Evolutionary conservation across 1,284 basidiomycete genomes (phyloP), one percentile per base, ranked within the genome.

Genomic region (Austropuccinia psidii): DNA sequence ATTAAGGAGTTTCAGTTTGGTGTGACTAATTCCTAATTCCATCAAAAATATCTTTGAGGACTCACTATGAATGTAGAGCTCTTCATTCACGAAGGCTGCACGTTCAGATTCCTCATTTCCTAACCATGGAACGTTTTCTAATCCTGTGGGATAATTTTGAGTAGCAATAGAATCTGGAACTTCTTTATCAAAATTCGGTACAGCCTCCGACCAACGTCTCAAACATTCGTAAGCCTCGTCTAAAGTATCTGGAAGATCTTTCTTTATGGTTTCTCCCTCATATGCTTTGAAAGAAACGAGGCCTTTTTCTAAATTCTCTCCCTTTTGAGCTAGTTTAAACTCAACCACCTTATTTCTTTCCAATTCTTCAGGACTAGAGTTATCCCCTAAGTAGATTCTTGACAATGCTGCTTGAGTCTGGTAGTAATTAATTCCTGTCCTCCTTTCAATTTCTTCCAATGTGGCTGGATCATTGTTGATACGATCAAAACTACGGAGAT

Each of bases 401-500:
- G 90, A 88, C 17, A 92, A 85, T 0, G 93, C 93, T 13, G 92
- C 88, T 81, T 93, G 90, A 0, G 91, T 91, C 79, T 92, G 83
- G 77, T 88, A 86, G 84, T 91, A 96, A 37, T 85, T 86, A 69
- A 96, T 85, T 0, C 90, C 89, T 2, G 89, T 89, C 77, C 84
- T 65, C 75, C 85, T 79, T 80, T 94, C 89, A 84, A 90, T 90
- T 76, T 86, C 77, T 64, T 84, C 81, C 79, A 93, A 89, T 78
- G 84, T 75, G 66, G 80, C 74, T 77, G 83, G 81, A 3, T 90
- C 91, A 0, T 88, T 88, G 79, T 94, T 94, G 81, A 97, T 91
- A 39, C 93, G 85, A 80, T 97, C 94, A 80, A 94, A 96, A 1
- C 88, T 84, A 49, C 93, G 86, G 39, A 97, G 84, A 81, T 96